Conservation (phyloP, 2,329 filamentous ascomycete species). For the Calonectria henricotiae region DNA sequence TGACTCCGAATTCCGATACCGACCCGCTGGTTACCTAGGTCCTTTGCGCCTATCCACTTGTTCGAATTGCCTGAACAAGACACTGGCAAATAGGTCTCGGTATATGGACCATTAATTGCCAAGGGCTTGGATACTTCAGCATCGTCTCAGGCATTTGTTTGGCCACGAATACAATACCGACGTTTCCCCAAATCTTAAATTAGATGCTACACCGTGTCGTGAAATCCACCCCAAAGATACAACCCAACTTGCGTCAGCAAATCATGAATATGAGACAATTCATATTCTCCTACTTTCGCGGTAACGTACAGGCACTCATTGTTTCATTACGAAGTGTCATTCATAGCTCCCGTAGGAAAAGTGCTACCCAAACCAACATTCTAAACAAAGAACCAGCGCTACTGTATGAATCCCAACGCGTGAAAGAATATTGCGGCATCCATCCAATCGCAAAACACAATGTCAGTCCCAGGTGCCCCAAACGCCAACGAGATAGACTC, state of each 20-base stretch:
- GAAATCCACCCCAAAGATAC: neutral
- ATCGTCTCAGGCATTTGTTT: neutral
- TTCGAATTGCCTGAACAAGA: neutral
- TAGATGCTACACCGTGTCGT: neutral
- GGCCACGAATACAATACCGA: neutral
- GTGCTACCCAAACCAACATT: slow-evolving; percentile 15
- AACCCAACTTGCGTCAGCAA: neutral
- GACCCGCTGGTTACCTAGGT: slow-evolving; percentile 30
- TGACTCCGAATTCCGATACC: slow-evolving; percentile 30
- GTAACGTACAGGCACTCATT: neutral
- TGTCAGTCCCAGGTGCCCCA: slow-evolving; percentile 30
- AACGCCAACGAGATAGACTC: slow-evolving; percentile 30
- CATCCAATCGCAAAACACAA: slow-evolving; percentile 33
- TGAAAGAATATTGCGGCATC: slow-evolving; percentile 26
- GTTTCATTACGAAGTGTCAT: slow-evolving; percentile 35
- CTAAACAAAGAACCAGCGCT: slow-evolving; percentile 10
- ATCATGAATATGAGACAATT: neutral
- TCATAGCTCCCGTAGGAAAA: slow-evolving; percentile 29
- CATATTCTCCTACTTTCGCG: too few relatives aligned
- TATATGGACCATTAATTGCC: neutral
- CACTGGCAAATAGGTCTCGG: slow-evolving; percentile 5
- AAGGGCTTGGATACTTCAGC: neutral
- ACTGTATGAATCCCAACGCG: slow-evolving; percentile 30
- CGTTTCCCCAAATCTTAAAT: neutral
- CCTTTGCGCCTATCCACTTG: neutral